These are phyloP conservation scores for Davidsoniella neocaledoniae DNA, from an alignment of 2,329 filamentous ascomycete genomes.

Conservation along the genomic window DNA sequence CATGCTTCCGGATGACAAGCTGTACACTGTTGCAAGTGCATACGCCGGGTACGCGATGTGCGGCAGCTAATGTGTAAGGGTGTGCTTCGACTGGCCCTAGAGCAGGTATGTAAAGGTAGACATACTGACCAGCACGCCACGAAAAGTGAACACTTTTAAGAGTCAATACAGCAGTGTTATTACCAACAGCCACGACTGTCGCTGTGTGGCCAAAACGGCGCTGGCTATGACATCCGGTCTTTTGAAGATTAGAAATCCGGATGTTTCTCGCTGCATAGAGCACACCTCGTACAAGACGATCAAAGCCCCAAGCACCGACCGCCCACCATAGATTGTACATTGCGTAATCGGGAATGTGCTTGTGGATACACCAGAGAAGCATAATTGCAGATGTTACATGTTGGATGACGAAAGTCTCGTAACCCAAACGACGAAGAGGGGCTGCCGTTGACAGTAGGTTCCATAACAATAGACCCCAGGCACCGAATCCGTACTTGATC, in stretches of 20 bases:
- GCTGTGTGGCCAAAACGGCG: slow-evolving; percentile 36
- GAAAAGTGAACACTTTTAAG: slow-evolving; percentile 42
- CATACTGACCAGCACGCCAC: slow-evolving; percentile 42
- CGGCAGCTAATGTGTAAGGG: slow-evolving; percentile 44
- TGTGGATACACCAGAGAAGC: slow-evolving; percentile 45
- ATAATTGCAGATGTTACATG: slow-evolving; percentile 45
- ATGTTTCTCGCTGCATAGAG: slow-evolving; percentile 37
- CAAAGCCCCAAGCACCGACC: slow-evolving; percentile 43
- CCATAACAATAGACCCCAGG: slow-evolving; percentile 51
- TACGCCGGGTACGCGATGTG: slow-evolving; percentile 31
- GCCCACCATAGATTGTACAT: slow-evolving; percentile 50
- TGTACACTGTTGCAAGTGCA: slow-evolving; percentile 44
- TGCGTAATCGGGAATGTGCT: slow-evolving; percentile 43
- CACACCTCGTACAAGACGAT: slow-evolving; percentile 36
- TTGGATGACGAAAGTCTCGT: slow-evolving; percentile 54
- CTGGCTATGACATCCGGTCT: slow-evolving; percentile 29
- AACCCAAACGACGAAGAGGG: slow-evolving; percentile 47
- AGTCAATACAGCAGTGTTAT: slow-evolving; percentile 38
- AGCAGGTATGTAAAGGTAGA: slow-evolving; percentile 43
- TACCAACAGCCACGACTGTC: slow-evolving; percentile 30
- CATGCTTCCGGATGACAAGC: slow-evolving; percentile 37
- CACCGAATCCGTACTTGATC: slow-evolving; percentile 48
- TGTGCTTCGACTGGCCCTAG: slow-evolving; percentile 39
- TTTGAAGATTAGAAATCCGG: slow-evolving; percentile 19
- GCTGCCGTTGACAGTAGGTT: slow-evolving; percentile 44